Base-by-base conservation (phyloP, 2,329 filamentous ascomycete species). In the Ceratocystis variospora region DNA sequence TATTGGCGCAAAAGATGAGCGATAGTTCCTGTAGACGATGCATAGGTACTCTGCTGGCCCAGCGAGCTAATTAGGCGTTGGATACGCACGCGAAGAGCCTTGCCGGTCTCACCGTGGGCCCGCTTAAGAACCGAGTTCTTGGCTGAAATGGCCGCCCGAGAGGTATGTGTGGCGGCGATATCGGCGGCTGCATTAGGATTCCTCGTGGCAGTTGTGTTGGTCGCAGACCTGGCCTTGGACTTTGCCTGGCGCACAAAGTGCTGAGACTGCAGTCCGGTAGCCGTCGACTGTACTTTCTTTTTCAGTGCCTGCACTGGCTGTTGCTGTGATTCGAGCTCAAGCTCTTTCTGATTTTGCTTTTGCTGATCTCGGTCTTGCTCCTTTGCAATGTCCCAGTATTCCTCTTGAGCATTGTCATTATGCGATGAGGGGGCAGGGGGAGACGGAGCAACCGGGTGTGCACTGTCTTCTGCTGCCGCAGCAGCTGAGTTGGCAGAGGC, bases 11-110 rank as follows among this genome's bases (percentile, higher is more conserved):
- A 80, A 5, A 97, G 79, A 6, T 86, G 76, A 0, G 88, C 84
- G 41, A 97, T 75, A 0, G 86, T 90, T 0, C 89, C 90, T 0
- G 96, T 90, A 0, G 92, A 96, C 61, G 92, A 86, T 0, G 87
- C 85, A 73, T 97, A 97, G 73, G 96, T 90, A 6, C 81, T 83
- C 63, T 88, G 85, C 71, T 89, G 82, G 6, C 89, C 82, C 15
- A 97, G 80, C 48, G 88, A 89, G 15, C 83, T 70, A 2, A 97
- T 93, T 62, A 97, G 77, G 5, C 92, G 86, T 70, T 86, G 81
- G 5, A 93, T 72, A 66, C 97, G 76, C 0, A 88, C 86, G 50
- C 89, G 81, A 66, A 84, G 86, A 72, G 95, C 87, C 3, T 88
- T 84, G 1, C 87, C 87, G 0, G 81, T 79, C 3, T 93, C 73